Conservation (phyloP, 1,139 yeast genomes). For the Nakaseomyces sp. region DNA sequence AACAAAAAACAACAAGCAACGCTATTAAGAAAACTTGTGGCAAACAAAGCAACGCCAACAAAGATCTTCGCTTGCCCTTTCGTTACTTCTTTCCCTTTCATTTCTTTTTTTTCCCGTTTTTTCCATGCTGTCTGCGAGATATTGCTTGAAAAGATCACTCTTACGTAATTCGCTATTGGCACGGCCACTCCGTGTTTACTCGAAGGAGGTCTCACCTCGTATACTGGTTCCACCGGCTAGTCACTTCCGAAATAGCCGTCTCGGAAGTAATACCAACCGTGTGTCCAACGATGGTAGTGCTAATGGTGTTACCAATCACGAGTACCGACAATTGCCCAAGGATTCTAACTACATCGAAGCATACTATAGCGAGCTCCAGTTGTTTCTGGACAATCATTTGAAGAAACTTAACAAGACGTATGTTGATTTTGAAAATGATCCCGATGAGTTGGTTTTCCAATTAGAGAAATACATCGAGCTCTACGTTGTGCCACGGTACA, state of each 20-base stretch:
- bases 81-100: background rate
- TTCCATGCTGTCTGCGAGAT: background rate
- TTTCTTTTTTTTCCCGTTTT: background rate
- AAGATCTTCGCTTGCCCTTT: too few relatives aligned
- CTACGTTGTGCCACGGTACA: conserved; percentile 22
- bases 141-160: background rate
- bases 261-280: background rate
- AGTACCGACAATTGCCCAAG: conserved; percentile 40
- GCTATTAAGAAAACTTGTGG: too few relatives aligned
- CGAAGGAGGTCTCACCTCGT: conserved; percentile 17
- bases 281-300: background rate
- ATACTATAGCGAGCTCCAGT: conserved; percentile 35
- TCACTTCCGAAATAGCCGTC: conserved; percentile 9
- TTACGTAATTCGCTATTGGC: background rate
- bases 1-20: too few relatives aligned
- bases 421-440: conserved; percentile 30
- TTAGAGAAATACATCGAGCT: conserved; percentile 29
- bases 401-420: conserved; percentile 27
- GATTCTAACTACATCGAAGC: conserved; percentile 41
- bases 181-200: conserved; percentile 5
- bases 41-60: too few relatives aligned
- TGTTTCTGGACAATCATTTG: conserved; percentile 26
- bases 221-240: conserved; percentile 20
- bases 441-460: conserved; percentile 28
- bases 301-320: conserved; percentile 10